Conservation (phyloP, 169 alveolate species). For the Cryptosporidium meleagridis region DNA sequence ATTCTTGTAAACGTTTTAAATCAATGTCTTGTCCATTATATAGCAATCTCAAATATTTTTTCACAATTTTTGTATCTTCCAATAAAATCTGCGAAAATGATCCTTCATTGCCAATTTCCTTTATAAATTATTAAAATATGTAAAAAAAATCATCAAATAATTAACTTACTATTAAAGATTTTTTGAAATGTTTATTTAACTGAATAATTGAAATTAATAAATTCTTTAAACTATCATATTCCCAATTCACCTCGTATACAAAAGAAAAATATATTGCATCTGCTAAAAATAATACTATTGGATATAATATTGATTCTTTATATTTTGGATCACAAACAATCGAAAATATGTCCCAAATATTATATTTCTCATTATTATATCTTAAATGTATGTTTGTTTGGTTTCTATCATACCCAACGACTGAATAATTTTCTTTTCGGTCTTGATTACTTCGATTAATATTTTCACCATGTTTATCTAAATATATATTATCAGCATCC, state of each 20-base stretch:
- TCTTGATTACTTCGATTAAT: conserved; percentile 5
- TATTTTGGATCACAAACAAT: conserved; percentile 66
- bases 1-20: conserved; percentile 33
- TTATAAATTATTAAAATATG: neutral
- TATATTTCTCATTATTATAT: conserved; percentile 7
- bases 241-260: conserved; percentile 61
- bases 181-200: conserved; percentile 51
- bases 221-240: conserved; percentile 31
- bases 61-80: conserved; percentile 46
- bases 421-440: conserved; percentile 12
- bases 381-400: neutral
- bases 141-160: neutral
- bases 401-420: conserved; percentile 22
- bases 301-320: conserved; percentile 51
- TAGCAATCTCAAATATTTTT: conserved; percentile 37
- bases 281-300: conserved; percentile 23
- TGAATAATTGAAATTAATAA: conserved; percentile 25
- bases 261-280: conserved; percentile 58
- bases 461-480: conserved; percentile 26
- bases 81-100: conserved; percentile 10
- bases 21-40: conserved; percentile 38
- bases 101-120: conserved; percentile 61
- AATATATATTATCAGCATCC: conserved; percentile 48
- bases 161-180: conserved; percentile 65
- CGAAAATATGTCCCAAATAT: conserved; percentile 53